These are phyloP conservation scores for Sphagnum magellanicum DNA, from an alignment of 228 moss, liverwort and hornwort genomes.

Conservation along the genomic window DNA sequence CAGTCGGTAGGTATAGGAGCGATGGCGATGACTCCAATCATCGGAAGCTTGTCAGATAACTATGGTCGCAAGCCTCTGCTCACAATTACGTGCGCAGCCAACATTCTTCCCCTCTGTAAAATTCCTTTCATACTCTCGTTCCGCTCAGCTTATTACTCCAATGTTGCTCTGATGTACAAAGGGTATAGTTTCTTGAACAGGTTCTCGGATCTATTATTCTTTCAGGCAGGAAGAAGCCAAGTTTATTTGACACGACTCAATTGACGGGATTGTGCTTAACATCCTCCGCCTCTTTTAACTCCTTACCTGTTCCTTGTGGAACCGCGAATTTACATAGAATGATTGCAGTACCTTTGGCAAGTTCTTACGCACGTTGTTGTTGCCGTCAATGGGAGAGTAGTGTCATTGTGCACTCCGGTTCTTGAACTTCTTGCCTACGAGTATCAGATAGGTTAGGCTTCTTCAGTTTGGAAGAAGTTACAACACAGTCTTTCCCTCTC, in stretches of 20 bases:
- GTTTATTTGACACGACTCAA: background rate
- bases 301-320: background rate
- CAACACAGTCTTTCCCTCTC: too few species aligned
- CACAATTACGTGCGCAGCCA: conserved; percentile 3
- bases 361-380: too few species aligned
- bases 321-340: background rate
- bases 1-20: conserved; percentile 24
- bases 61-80: conserved; percentile 37
- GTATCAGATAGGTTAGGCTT: too few species aligned
- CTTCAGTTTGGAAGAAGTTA: too few species aligned
- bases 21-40: conserved; percentile 20
- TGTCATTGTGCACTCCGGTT: too few species aligned
- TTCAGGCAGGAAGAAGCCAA: background rate
- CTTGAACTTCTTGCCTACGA: too few species aligned
- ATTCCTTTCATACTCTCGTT: background rate
- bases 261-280: background rate
- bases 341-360: background rate
- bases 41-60: conserved; percentile 33
- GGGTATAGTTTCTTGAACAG: background rate
- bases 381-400: too few species aligned
- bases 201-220: background rate
- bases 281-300: too few species aligned
- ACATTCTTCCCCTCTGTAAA: conserved; percentile 10
- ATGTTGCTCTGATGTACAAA: background rate
- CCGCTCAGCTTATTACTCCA: background rate